phyloP scores from a whole-genome alignment of 352 stramenopile species.

The Phytophthora pseudosyringae region DNA sequence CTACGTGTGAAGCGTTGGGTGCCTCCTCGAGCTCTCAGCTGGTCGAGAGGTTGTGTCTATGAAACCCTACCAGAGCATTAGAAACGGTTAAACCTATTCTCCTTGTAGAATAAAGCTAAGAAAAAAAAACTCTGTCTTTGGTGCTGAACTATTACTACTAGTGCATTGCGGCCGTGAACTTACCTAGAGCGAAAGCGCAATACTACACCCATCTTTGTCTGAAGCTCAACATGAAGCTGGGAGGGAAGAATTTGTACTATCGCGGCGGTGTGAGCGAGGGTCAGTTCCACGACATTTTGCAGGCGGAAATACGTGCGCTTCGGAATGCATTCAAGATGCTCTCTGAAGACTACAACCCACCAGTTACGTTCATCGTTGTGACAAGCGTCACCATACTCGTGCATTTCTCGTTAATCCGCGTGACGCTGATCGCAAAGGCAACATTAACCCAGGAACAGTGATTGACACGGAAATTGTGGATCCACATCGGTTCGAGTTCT shows the following conservation, averaged over 20 bases:
- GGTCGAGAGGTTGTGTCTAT: no score
- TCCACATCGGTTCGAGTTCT: constrained; percentile 85
- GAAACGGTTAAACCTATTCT: no score
- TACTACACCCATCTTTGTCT: constrained; percentile 75
- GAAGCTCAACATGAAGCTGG: constrained; percentile 85
- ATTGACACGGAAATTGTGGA: constrained; percentile 84
- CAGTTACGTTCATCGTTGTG: constrained; percentile 88
- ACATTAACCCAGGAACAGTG: constrained; percentile 72
- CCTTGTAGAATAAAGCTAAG: no score
- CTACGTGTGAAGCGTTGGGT: no score
- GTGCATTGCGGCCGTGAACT: constrained; percentile 52
- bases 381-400: constrained; percentile 90
- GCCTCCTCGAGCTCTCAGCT: no score
- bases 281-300: constrained; percentile 79
- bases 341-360: constrained; percentile 68
- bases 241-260: constrained; percentile 84
- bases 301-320: constrained; percentile 82
- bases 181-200: constrained; percentile 47
- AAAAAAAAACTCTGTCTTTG: no score
- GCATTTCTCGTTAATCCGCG: constrained; percentile 56
- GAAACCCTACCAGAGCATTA: no score
- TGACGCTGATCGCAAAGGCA: constrained; percentile 69
- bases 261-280: constrained; percentile 88
- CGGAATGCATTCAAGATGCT: constrained; percentile 69
- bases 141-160: no score